Percentiles rank a stretch among this genome's conserved stretches.
Evolutionary conservation across 768 basidiomycete genomes (phyloP).

Genomic region (Tulasnella sp.): DNA sequence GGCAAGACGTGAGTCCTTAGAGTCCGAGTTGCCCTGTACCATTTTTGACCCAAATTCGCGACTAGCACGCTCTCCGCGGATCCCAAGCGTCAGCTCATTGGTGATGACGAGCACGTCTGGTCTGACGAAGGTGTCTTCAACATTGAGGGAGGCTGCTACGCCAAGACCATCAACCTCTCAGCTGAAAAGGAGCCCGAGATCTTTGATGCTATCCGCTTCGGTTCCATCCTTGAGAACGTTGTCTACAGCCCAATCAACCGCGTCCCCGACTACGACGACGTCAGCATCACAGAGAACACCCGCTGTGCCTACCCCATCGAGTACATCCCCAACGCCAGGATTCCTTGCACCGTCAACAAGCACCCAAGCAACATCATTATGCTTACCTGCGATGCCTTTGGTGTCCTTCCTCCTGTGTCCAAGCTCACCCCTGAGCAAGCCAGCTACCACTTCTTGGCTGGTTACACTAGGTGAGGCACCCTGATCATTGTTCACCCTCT

Average conservation of each 20-base stretch:
- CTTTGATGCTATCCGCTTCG: conserved; percentile 86
- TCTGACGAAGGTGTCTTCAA: conserved; percentile 98
- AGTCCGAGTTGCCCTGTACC: neutral
- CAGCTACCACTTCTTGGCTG: conserved; percentile 93
- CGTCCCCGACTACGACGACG: conserved; percentile 86
- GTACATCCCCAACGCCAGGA: conserved; percentile 86
- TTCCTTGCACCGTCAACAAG: conserved; percentile 74
- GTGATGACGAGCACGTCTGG: conserved; percentile 99
- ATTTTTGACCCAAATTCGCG: neutral
- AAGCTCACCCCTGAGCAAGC: conserved; percentile 90
- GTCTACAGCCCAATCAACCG: conserved; percentile 83
- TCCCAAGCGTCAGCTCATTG: conserved; percentile 84
- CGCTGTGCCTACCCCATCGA: conserved; percentile 99
- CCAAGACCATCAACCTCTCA: conserved; percentile 94
- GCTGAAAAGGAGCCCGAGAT: conserved; percentile 98
- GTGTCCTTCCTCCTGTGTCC: conserved; percentile 92
- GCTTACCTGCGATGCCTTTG: conserved; percentile 96
- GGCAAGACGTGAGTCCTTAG: conserved; percentile 60
- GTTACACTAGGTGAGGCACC: conserved; percentile 72
- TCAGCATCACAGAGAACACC: conserved; percentile 97
- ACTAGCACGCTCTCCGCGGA: conserved; percentile 79
- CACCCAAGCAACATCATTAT: conserved; percentile 94
- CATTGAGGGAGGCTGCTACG: conserved; percentile 99
- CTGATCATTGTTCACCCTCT: neutral
- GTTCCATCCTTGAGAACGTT: conserved; percentile 97